phyloP scores from a whole-genome alignment of 2,329 filamentous ascomycete genomes.

The Amauroascus verrucosus region DNA sequence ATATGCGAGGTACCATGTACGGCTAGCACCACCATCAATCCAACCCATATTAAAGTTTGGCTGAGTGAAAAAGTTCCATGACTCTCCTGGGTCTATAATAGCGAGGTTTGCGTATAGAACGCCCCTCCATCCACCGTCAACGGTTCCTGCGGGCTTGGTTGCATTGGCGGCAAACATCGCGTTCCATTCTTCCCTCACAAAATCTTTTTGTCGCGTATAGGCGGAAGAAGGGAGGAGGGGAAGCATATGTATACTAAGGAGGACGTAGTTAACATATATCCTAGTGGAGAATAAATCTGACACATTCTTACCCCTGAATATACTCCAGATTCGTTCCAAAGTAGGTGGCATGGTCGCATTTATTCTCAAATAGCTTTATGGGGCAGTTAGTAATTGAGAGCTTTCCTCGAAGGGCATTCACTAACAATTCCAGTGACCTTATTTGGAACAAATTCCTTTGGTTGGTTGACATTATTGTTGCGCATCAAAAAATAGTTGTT shows the following conservation, averaged over 20 bases:
- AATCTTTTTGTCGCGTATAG: slow-evolving; percentile 55
- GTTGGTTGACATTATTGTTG: slow-evolving; percentile 59
- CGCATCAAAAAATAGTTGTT: slow-evolving; percentile 75
- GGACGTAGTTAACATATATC: not conserved
- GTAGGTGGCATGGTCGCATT: slow-evolving; percentile 84
- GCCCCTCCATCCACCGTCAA: slow-evolving; percentile 72
- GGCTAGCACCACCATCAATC: slow-evolving; percentile 65
- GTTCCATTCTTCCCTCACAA: slow-evolving; percentile 76
- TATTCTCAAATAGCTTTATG: slow-evolving; percentile 75
- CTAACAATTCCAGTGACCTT: slow-evolving; percentile 52
- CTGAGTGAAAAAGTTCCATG: slow-evolving; percentile 66
- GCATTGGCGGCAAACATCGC: slow-evolving; percentile 62
- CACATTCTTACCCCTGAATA: slow-evolving; percentile 48
- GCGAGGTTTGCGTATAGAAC: slow-evolving; percentile 75
- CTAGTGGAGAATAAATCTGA: slow-evolving; percentile 16
- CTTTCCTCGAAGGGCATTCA: slow-evolving; percentile 2
- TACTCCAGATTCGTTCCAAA: slow-evolving; percentile 66
- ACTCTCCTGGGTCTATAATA: slow-evolving; percentile 57
- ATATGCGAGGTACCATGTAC: slow-evolving; percentile 77
- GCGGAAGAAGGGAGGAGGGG: slow-evolving; percentile 60
- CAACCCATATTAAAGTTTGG: slow-evolving; percentile 55
- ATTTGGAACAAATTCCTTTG: slow-evolving; percentile 68
- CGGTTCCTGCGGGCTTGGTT: slow-evolving; percentile 44
- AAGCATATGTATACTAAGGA: slow-evolving; percentile 71
- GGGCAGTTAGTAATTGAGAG: not conserved